phyloP scores from a whole-genome alignment of 2,329 filamentous ascomycete genomes.

The Xylariaceae sp. region DNA sequence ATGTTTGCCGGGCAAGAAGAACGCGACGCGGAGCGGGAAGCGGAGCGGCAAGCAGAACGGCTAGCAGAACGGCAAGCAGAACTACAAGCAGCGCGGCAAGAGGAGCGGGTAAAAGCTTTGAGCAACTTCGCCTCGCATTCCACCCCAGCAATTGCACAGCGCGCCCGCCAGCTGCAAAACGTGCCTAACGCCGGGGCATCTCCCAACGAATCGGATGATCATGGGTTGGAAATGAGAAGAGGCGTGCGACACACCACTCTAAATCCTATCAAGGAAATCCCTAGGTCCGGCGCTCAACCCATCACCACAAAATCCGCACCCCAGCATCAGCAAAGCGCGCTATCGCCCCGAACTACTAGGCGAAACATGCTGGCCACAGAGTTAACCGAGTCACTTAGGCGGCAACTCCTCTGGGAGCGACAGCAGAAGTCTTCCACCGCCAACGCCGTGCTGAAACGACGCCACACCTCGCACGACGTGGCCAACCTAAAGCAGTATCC shows the following conservation, averaged over 20 bases:
- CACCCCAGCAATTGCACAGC: conserved; percentile 64
- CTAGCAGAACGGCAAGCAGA: too few species aligned
- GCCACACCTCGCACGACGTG: conserved; percentile 87
- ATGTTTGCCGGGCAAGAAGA: conserved; percentile 66
- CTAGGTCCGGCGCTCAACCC: conserved; percentile 67
- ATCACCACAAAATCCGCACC: conserved; percentile 71
- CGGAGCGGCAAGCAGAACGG: too few species aligned
- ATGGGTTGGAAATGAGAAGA: conserved; percentile 61
- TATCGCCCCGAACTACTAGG: conserved; percentile 87
- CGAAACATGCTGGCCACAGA: conserved; percentile 95
- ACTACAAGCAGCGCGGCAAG: conserved; percentile 27
- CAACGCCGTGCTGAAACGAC: conserved; percentile 81
- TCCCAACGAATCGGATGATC: conserved; percentile 58
- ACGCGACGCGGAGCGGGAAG: too few species aligned
- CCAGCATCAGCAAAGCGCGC: conserved; percentile 62
- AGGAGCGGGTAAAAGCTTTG: conserved; percentile 66
- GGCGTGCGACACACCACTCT: conserved; percentile 47
- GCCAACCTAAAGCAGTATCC: conserved; percentile 82
- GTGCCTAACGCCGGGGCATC: conserved; percentile 45
- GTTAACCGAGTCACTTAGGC: conserved; percentile 85
- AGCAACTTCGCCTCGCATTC: conserved; percentile 64
- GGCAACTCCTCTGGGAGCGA: conserved; percentile 90
- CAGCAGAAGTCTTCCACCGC: conserved; percentile 89
- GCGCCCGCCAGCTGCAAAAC: conserved; percentile 51
- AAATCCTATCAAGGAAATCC: conserved; percentile 57